Base-by-base conservation (phyloP, 148 eudicot genomes). In the Dysphania ambrosioides region DNA sequence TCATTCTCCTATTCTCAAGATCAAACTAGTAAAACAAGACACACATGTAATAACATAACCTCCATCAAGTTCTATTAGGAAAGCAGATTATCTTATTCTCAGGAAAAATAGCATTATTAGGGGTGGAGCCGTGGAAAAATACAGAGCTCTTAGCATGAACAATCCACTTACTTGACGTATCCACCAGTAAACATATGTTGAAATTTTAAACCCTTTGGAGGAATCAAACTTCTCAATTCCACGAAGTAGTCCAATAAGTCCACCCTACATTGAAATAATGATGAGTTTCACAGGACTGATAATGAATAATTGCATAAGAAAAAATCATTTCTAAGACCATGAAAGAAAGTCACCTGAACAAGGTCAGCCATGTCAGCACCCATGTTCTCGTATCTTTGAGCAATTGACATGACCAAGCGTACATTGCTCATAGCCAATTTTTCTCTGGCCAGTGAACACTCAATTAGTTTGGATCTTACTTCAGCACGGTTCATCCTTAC, bases 101-200 rank as follows among this genome's bases (percentile, higher is more conserved):
- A 0, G 6, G 21, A 6, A 19, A 0, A 36, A 18, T 16, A n/a
- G 26, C 51, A 21, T 23, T 11, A n/a, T 66, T 2, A 66, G 19
- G 40, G 66, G 5, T 47, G 53, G 16, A 47, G 53, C 23, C 38
- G 5, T 47, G 53, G 16, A 47, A 21, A 47, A 0, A 18, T 47
- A 47, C 4, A 47, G 38, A 41, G 8, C 11, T 41, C 24, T 1
- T 70, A 57, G 27, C 34, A 75, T 36, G 30, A 34, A 31, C 23
- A 42, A 8, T 21, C 80, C 82, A 68, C 93, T 81, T 75, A 93
- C 98, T 87, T 92, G 99, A 61, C 97, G 92, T 71, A 95, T 95
- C 99, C 99, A 95, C 99, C 99, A 95, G 82, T 95, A 95, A 30
- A 92, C 97, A 73, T 92, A 95, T 23, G 99, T 95, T 57, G 99